Evolutionary conservation across 1,284 basidiomycete species (phyloP).

Genomic region (Ustilago nuda): DNA sequence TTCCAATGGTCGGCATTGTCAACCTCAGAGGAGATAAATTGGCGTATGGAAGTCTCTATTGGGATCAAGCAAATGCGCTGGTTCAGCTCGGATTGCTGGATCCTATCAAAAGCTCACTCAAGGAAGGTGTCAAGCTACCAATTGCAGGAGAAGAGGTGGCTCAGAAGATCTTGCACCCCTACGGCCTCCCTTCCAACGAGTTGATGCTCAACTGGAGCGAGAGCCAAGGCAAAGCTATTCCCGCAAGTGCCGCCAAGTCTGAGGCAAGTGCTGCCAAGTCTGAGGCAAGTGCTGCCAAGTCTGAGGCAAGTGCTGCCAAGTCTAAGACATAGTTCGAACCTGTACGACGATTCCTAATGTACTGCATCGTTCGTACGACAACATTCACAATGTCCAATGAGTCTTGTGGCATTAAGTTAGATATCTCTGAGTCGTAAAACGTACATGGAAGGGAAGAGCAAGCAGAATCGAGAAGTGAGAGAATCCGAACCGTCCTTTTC

Average conservation of each 20-base stretch:
- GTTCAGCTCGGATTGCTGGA: conserved; percentile 29
- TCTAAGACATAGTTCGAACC: not conserved
- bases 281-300: not conserved
- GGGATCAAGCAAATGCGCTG: conserved; percentile 39
- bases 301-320: not conserved
- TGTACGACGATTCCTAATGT: not conserved
- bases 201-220: conserved; percentile 44
- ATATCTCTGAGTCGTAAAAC: conserved; percentile 3
- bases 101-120: conserved; percentile 17
- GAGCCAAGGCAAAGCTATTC: conserved; percentile 23
- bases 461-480: not conserved
- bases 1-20: conserved; percentile 44
- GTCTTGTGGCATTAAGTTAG: not conserved
- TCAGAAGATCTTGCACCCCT: conserved; percentile 41
- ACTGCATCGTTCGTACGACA: not conserved
- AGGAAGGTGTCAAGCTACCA: conserved; percentile 11
- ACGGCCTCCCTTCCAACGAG: conserved; percentile 30
- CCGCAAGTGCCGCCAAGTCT: not conserved
- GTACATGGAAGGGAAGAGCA: not conserved
- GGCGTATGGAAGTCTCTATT: conserved; percentile 42
- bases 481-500: not conserved
- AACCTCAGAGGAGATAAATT: conserved; percentile 44
- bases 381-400: not conserved
- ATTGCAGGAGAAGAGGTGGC: conserved; percentile 37
- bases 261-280: not conserved